Conservation (phyloP, 192 early-diverging fungal species). For the Kickxella alabastrina region DNA sequence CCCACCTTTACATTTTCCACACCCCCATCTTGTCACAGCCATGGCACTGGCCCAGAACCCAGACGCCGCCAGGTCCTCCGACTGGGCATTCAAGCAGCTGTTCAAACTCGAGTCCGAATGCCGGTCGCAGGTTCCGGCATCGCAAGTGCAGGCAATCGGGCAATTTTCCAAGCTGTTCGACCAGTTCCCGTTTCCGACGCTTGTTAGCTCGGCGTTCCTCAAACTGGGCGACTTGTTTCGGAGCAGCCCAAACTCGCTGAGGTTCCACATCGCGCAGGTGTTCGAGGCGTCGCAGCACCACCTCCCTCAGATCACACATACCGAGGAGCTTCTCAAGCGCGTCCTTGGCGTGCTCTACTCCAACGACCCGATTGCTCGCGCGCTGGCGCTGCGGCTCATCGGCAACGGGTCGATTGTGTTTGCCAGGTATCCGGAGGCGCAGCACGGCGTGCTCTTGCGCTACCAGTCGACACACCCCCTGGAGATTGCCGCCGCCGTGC, state of each 20-base stretch:
- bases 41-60: constrained; percentile 4
- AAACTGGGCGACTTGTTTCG: constrained; percentile 54
- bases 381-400: constrained; percentile 45
- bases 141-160: constrained; percentile 48
- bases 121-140: constrained; percentile 26
- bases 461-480: constrained; percentile 49
- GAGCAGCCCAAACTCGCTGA: constrained; percentile 38
- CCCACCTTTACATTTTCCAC: neutral
- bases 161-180: constrained; percentile 51
- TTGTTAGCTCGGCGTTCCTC: constrained; percentile 52
- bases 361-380: constrained; percentile 52
- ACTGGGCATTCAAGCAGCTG: constrained; percentile 53
- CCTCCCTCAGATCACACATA: constrained; percentile 37
- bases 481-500: constrained; percentile 48
- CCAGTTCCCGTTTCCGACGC: constrained; percentile 51
- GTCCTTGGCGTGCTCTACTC: constrained; percentile 49
- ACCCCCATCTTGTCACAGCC: too few species aligned
- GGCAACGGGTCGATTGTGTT: constrained; percentile 49
- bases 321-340: constrained; percentile 49
- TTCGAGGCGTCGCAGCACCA: constrained; percentile 40
- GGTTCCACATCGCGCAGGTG: constrained; percentile 51
- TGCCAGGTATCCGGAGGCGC: constrained; percentile 46
- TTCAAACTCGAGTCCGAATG: constrained; percentile 51
- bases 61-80: constrained; percentile 23
- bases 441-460: constrained; percentile 50